Evolutionary conservation across 768 basidiomycete species (phyloP), one percentile per base, ranked within the genome.

Genomic region (Tricholoma saponaceum): DNA sequence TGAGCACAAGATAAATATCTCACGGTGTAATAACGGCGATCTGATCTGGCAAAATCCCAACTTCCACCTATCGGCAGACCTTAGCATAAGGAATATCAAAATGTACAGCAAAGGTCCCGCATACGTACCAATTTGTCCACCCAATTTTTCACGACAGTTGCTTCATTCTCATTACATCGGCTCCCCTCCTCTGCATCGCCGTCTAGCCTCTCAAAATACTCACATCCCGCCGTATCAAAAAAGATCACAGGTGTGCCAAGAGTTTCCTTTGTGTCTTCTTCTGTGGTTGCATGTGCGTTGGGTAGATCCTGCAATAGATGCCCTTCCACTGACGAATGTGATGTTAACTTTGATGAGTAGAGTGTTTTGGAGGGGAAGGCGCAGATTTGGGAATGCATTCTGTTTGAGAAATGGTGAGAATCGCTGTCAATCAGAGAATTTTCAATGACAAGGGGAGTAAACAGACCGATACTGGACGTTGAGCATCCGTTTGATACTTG

Each of bases 161-260:
- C 94, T 66, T 99, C 97, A 65, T 99, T 98, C 74, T 96, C 95
- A 64, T 99, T 99, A 63, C 85, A 89, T 60, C 87, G 81, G 61
- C 92, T 95, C 0, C 94, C 95, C 65, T 96, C 95, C 65, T 93
- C 91, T n/a, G 79, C 77, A 56, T 87, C 87, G 0, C 81, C 87
- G 30, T 92, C 89, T 0, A 84, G 67, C 14, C 92, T 76, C 68
- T 98, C 97, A 65, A 87, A 97, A 66, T 92, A 96, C 68, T 97
- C 94, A 63, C 92, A 95, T 0, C 95, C 94, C 3, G 91, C 84
- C 0, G 95, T 99, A 67, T 99, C 97, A 63, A 92, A 92, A 69
- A 98, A 99, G 2, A 95, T 84, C 2, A 98, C 83, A 0, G 93
- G 91, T 0, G 81, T 89, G 3, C 77, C 81, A 5, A 98, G 74